Evolutionary conservation across 495 filamentous ascomycete species (phyloP), one percentile per base, ranked within the genome.

Genomic region (Neurospora sp.): DNA sequence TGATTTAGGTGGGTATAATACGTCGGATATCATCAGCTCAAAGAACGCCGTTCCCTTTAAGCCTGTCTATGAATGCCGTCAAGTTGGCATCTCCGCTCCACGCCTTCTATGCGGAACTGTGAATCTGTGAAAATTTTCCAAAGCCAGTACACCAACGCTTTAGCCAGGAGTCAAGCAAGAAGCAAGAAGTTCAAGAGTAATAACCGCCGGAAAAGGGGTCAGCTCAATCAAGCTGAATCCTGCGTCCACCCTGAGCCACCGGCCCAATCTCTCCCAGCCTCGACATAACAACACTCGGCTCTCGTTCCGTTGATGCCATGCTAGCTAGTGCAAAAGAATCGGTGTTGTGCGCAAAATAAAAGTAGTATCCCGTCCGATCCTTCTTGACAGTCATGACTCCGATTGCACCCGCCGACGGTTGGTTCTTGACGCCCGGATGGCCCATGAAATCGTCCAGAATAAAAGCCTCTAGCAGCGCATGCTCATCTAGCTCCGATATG

Each of bases 341-440:
- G 4, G 94, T 97, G 78, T 96, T 98, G 81, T 98, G 94, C 2
- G 90, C 93, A 79, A 94, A 98, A 80, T 93, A 94, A 20, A 98
- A 84, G 74, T 88, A 92, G 39, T 91, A 86, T 3, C 92, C 93
- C 37, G 87, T 83, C 4, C 82, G 80, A 2, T 88, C 90, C 81
- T 92, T 94, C 83, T 97, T 97, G 70, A 95, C 91, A 8, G 89
- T 87, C 85, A 98, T 87, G 70, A 96, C 87, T 20, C 94, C 94
- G 76, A 98, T 92, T 20, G 93, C 93, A 6, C 91, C 93, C 14
- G 86, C 82, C 6, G 92, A 92, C 70, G 89, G 85, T 76, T 92
- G 94, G 74, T 88, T 80, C 70, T 81, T 83, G 27, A 97, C 92
- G 39, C 92, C 92, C 0, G 93, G 91, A 79, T 97, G 93, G 41